Base-by-base conservation (phyloP, 2,329 filamentous ascomycete species). In the Hirsutella minnesotensis region DNA sequence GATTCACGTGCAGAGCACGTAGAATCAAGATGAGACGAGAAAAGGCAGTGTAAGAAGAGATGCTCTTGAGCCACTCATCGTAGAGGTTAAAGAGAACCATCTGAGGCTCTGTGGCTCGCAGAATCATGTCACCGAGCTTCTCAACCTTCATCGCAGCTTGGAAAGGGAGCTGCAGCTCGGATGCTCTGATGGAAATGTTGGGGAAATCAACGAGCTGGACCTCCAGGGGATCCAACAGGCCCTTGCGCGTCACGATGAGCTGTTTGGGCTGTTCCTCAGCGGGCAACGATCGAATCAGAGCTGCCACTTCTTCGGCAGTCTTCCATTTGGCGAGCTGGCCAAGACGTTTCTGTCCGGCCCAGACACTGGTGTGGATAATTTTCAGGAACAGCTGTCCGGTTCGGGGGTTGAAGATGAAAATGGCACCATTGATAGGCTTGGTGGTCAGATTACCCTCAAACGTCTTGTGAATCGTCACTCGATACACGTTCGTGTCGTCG, bases 61-160 rank as follows among this genome's bases (percentile, higher is more conserved):
- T 94, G 15, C 84, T 90, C 79, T 96, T 96, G 48, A 96, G 68
- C 92, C 92, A 98, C 63, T 98, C 92, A 56, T 98, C 92, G 57
- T 96, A 98, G 33, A 98, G 70, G 58, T 98, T 98, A 77, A 96
- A 98, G 9, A 98, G 75, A 42, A 98, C 92, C 92, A 98, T 98
- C 66, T 98, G 92, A n/a, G 92, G 92, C 61, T 96, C 92, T 0
- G 92, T 98, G 2, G 92, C 94, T 53, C 89, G 83, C 38, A 98
- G 70, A 55, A 98, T 98, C 90, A 98, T 95, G 66, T 98, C 94
- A 51, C 90, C 94, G 38, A 98, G 77, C 65, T 98, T 98, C 67
- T 98, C 92, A 2, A 98, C 89, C 73, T 98, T 98, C 90, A 98
- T 98, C 1, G 94, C 94, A 43, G 92, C 92, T 65, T 98, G 94